phyloP scores from a whole-genome alignment of 768 basidiomycete species.

The Trametes coccinea region DNA sequence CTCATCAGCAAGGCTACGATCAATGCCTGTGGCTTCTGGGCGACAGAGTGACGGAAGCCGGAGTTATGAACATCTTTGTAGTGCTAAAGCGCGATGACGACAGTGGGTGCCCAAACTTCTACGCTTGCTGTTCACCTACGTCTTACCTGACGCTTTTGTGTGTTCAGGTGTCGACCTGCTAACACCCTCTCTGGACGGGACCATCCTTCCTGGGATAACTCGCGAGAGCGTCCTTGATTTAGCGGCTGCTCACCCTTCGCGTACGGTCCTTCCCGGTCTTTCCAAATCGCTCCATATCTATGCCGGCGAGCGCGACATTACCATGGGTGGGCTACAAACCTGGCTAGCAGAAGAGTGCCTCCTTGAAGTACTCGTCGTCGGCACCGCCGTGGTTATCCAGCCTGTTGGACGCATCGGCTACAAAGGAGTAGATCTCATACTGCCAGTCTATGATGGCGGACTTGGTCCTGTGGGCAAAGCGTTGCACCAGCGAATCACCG shows the following conservation, averaged over 20 bases:
- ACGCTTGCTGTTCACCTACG: neutral
- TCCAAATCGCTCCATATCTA: slow-evolving; percentile 45
- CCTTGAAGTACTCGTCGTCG: slow-evolving; percentile 76
- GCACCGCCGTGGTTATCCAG: slow-evolving; percentile 79
- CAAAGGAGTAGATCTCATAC: slow-evolving; percentile 56
- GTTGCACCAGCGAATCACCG: slow-evolving; percentile 69
- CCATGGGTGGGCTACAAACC: slow-evolving; percentile 44
- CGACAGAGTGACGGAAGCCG: slow-evolving; percentile 40
- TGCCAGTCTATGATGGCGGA: slow-evolving; percentile 56
- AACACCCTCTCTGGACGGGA: slow-evolving; percentile 87
- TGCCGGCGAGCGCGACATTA: slow-evolving; percentile 47
- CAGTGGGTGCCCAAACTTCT: slow-evolving; percentile 10
- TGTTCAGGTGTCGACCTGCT: slow-evolving; percentile 54
- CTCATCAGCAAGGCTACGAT: slow-evolving; percentile 48
- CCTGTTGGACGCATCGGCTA: slow-evolving; percentile 75
- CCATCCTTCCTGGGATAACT: slow-evolving; percentile 90
- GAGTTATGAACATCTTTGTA: slow-evolving; percentile 59
- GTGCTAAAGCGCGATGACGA: slow-evolving; percentile 47
- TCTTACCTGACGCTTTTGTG: slow-evolving; percentile 19
- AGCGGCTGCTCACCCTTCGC: slow-evolving; percentile 53
- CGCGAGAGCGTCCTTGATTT: slow-evolving; percentile 81
- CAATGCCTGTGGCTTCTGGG: slow-evolving; percentile 58
- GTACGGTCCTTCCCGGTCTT: slow-evolving; percentile 39
- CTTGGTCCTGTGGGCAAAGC: slow-evolving; percentile 62
- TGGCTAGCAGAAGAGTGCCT: slow-evolving; percentile 59